Evolutionary conservation across 2,329 filamentous ascomycete species (phyloP).

Genomic region (Hypoxylon sp.): DNA sequence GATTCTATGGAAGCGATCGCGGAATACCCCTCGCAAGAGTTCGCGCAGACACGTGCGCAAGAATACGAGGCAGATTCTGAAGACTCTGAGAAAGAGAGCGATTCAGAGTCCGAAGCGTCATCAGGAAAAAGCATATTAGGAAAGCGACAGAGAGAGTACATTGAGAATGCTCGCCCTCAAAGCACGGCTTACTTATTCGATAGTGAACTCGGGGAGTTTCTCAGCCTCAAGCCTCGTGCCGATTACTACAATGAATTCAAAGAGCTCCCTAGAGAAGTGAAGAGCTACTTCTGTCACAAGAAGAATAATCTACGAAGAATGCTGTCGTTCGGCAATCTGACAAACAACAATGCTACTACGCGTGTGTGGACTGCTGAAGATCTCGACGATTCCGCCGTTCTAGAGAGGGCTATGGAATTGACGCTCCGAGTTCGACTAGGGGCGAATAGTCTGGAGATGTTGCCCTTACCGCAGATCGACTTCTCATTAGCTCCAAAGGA

Average conservation of each 20-base stretch:
- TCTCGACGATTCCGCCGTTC: conserved; percentile 45
- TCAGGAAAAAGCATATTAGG: neutral
- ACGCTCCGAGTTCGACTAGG: conserved; percentile 49
- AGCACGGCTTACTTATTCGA: neutral
- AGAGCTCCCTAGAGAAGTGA: conserved; percentile 32
- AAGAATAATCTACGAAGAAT: conserved; percentile 50
- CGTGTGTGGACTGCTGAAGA: conserved; percentile 39
- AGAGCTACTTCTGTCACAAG: conserved; percentile 45
- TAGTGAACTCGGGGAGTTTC: conserved; percentile 30
- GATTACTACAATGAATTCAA: conserved; percentile 50
- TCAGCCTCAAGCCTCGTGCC: conserved; percentile 24
- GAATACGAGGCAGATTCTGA: neutral
- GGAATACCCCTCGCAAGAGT: neutral
- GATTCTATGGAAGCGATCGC: neutral
- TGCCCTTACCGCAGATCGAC: conserved; percentile 50
- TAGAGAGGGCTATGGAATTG: conserved; percentile 52
- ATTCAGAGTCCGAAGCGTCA: neutral
- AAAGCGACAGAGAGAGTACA: conserved; percentile 8
- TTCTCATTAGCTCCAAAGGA: conserved; percentile 31
- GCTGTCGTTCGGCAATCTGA: conserved; percentile 42
- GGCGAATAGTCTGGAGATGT: conserved; percentile 45
- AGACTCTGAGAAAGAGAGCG: neutral
- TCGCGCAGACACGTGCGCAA: neutral
- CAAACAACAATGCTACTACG: neutral
- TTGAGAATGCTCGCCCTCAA: neutral